Evolutionary conservation across 495 filamentous ascomycete genomes (phyloP).

Genomic region (Neurospora sp.): DNA sequence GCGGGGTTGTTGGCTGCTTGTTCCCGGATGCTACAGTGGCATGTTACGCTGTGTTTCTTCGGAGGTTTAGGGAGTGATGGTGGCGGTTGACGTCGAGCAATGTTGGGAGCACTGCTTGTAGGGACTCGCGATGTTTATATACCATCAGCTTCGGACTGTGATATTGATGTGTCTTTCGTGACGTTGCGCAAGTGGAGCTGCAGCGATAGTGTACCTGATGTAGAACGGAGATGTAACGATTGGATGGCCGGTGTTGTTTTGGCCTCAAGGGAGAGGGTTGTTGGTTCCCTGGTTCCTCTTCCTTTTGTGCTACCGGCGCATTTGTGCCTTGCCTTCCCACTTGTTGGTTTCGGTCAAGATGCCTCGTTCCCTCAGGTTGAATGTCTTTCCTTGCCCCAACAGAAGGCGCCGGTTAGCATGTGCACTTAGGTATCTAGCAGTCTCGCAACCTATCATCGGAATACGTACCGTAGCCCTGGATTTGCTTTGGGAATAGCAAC

Average conservation of each 20-base stretch:
- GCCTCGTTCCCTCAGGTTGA: neutral
- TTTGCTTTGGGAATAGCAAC: neutral
- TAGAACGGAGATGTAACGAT: neutral
- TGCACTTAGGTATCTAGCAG: neutral
- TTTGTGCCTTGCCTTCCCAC: neutral
- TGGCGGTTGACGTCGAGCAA: neutral
- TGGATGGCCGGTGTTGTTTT: neutral
- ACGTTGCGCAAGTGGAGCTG: neutral
- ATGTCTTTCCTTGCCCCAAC: neutral
- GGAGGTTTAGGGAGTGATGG: neutral
- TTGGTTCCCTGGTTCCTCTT: neutral
- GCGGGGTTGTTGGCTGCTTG: neutral
- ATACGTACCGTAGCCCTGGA: neutral
- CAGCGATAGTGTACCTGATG: neutral
- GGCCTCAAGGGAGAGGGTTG: neutral
- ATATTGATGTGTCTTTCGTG: neutral
- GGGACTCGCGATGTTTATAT: neutral
- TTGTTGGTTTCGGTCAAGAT: neutral
- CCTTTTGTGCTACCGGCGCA: neutral
- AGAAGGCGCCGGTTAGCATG: neutral
- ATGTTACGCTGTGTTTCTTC: neutral
- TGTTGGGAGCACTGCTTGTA: neutral
- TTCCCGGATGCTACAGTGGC: neutral
- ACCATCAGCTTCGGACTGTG: neutral
- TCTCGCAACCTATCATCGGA: neutral